These are phyloP conservation scores for Crepidotus variabilis DNA, from an alignment of 768 basidiomycete genomes.

Conservation along the genomic window DNA sequence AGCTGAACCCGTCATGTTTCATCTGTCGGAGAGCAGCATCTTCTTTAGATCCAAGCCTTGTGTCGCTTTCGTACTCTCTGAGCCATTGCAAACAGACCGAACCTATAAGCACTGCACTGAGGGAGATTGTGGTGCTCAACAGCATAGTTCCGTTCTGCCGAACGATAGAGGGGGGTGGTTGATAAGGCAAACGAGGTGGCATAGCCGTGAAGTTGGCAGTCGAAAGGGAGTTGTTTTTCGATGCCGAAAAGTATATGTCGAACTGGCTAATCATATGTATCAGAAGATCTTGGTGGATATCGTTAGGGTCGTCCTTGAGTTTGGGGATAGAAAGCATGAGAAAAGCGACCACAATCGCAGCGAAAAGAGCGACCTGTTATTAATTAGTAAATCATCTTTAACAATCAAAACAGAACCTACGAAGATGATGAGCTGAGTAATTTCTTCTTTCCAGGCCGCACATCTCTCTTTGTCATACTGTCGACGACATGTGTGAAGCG, in stretches of 20 bases:
- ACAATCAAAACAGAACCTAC: constrained; percentile 11
- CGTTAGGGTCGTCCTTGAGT: constrained; percentile 17
- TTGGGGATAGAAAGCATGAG: constrained; percentile 18
- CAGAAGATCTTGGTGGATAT: constrained; percentile 9
- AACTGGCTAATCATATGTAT: constrained; percentile 13
- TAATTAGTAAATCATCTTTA: neutral
- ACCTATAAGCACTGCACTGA: constrained; percentile 17
- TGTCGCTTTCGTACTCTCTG: constrained; percentile 17
- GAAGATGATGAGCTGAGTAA: constrained; percentile 16
- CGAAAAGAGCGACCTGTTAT: constrained; percentile 23
- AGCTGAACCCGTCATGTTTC: constrained; percentile 23
- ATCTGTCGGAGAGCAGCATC: constrained; percentile 20
- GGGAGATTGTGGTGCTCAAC: constrained; percentile 16
- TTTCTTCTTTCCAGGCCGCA: constrained; percentile 12
- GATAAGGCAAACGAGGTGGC: neutral
- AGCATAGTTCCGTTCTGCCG: constrained; percentile 18
- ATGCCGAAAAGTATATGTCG: neutral
- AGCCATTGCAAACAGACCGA: constrained; percentile 22
- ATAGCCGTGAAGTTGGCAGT: neutral
- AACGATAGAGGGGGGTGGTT: constrained; percentile 10
- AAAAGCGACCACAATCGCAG: constrained; percentile 22
- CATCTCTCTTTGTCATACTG: constrained; percentile 1
- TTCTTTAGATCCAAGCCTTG: constrained; percentile 15
- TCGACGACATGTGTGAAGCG: neutral
- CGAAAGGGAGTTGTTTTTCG: neutral